These are phyloP conservation scores for Phytophthora meadii DNA, from an alignment of 352 stramenopile genomes.

Conservation along the genomic window DNA sequence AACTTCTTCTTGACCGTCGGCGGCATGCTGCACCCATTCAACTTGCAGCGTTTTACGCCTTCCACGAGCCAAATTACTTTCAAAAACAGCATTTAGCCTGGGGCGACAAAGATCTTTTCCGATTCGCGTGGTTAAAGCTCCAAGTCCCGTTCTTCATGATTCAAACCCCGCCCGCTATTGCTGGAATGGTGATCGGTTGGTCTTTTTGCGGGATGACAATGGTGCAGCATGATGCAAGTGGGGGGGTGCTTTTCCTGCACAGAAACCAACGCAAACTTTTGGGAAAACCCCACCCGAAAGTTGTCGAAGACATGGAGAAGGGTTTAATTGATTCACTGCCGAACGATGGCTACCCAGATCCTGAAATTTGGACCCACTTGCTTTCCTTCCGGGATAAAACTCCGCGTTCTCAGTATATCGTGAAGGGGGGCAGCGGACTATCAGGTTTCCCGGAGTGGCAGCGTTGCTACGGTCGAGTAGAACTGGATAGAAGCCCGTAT, in stretches of 20 bases:
- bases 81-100: conserved; percentile 52
- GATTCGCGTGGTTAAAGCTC: conserved; percentile 74
- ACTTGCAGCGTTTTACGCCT: conserved; percentile 58
- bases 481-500: conserved; percentile 20
- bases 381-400: conserved; percentile 31
- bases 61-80: conserved; percentile 61
- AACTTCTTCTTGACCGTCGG: conserved; percentile 60
- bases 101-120: conserved; percentile 81
- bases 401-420: conserved; percentile 1
- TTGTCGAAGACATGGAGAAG: neutral
- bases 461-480: conserved; percentile 47
- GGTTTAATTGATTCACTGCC: neutral
- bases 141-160: conserved; percentile 64
- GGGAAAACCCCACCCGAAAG: conserved; percentile 30
- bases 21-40: conserved; percentile 44
- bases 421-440: neutral
- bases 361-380: conserved; percentile 41
- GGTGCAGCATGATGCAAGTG: conserved; percentile 57
- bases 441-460: neutral
- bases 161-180: conserved; percentile 41
- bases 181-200: conserved; percentile 27
- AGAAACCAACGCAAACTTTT: conserved; percentile 69
- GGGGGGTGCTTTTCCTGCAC: conserved; percentile 66
- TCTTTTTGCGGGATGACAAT: conserved; percentile 76
- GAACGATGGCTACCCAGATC: conserved; percentile 9